Base-by-base conservation (phyloP, 2,329 filamentous ascomycete species). In the Clarireedia hainanense region DNA sequence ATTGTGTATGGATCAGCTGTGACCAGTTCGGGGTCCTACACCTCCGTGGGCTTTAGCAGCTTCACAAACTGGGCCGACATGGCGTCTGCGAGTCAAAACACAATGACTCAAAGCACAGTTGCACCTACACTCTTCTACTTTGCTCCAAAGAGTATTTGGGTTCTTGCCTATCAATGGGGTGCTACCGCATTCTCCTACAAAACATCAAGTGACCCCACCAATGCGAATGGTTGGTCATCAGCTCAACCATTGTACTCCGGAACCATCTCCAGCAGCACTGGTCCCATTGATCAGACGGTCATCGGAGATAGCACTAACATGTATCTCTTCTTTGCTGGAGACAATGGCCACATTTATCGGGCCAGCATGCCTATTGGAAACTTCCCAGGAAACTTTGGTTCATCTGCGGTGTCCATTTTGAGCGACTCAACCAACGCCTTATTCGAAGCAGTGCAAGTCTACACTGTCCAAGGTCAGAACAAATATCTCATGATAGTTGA, bases 401-500 rank as follows among this genome's bases (percentile, higher is more conserved):
- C 30, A 34, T 34, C 30, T 3, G 30, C 30, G 9, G 12, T 12
- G 12, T 34, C 30, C 1, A 34, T 34, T 34, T 34, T 34, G 30
- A 34, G 30, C 30, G 30, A 34, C 30, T 34, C 30, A 4, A 34
- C 30, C 30, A 34, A 34, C 30, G 30, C 30, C 9, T 12, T 34
- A 34, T 34, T 34, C 4, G 30, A 34, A 12, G 30, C 30, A 1
- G 30, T 34, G 2, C 30, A 34, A 12, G 30, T 34, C 10, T 34
- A 34, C 30, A 34, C 30, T 34, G 30, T 34, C 4, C 30, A 34
- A 12, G 30, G 30, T 14, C 30, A 34, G 5, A 73, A 73, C 60
- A 52, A 76, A 60, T 86, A 86, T 69, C 77, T 86, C 55, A 85
- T 86, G 80, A 76, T 86, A n/a, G 81, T 86, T 36, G 84, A 87